Evolutionary conservation across 2,329 filamentous ascomycete genomes (phyloP).

Genomic region (Fusarium sp.): DNA sequence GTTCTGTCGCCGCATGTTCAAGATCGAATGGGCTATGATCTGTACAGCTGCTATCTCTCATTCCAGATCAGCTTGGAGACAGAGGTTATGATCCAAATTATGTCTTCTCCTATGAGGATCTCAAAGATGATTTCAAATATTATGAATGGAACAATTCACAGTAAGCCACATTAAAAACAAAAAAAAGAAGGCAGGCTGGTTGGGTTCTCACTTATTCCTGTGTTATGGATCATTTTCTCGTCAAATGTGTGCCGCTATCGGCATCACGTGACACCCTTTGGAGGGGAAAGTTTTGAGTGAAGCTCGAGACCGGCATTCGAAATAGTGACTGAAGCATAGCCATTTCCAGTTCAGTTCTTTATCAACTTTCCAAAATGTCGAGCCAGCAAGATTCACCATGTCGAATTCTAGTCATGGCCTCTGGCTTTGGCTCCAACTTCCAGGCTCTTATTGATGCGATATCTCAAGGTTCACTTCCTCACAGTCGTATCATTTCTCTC

Average conservation of each 20-base stretch:
- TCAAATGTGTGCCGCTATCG: slow-evolving; percentile 25
- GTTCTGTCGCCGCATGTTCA: too few species aligned
- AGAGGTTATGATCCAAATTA: too few species aligned
- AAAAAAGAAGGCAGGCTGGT: neutral
- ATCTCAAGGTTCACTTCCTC: slow-evolving; percentile 55
- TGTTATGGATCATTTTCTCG: slow-evolving; percentile 7
- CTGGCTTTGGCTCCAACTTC: slow-evolving; percentile 81
- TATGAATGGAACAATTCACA: neutral
- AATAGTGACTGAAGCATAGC: slow-evolving; percentile 8
- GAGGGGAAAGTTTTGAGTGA: slow-evolving; percentile 30
- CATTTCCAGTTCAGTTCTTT: neutral
- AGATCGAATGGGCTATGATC: too few species aligned
- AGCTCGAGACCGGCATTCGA: slow-evolving; percentile 2
- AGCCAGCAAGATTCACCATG: slow-evolving; percentile 48
- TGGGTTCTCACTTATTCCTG: neutral
- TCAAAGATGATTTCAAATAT: neutral
- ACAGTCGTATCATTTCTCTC: slow-evolving; percentile 62
- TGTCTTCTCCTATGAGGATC: too few species aligned
- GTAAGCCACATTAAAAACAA: neutral
- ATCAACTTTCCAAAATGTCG: slow-evolving; percentile 22
- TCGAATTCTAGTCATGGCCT: slow-evolving; percentile 77
- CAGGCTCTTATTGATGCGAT: slow-evolving; percentile 76
- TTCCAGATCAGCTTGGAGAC: too few species aligned
- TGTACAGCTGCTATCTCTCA: too few species aligned
- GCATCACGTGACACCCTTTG: slow-evolving; percentile 27